Evolutionary conservation across 2,329 filamentous ascomycete species (phyloP).

Genomic region (Ceratocystis ficicola): DNA sequence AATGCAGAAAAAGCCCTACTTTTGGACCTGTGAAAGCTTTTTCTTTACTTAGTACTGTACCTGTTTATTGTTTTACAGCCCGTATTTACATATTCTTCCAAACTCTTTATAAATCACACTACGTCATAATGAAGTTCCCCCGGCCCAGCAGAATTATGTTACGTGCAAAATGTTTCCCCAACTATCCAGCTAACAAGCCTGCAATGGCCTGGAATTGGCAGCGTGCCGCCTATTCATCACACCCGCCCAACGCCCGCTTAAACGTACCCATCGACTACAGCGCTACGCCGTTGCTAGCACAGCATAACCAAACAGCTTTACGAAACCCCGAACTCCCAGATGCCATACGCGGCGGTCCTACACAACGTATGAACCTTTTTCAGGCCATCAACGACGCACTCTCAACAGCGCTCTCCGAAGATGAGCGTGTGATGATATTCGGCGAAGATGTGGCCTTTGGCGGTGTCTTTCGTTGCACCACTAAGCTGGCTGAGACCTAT

Average conservation of each 20-base stretch:
- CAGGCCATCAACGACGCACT: constrained; percentile 88
- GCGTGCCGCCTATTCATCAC: constrained; percentile 38
- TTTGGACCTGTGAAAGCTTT: neutral
- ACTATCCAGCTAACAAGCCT: neutral
- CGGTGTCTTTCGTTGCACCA: constrained; percentile 88
- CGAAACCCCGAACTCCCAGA: constrained; percentile 58
- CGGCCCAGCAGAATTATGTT: neutral
- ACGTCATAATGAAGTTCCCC: neutral
- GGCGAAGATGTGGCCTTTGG: constrained; percentile 96
- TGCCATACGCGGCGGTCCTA: constrained; percentile 53
- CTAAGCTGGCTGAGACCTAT: constrained; percentile 79
- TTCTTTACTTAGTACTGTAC: neutral
- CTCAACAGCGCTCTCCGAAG: constrained; percentile 64
- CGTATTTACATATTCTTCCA: neutral
- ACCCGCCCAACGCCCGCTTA: constrained; percentile 51
- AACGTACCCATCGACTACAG: constrained; percentile 84
- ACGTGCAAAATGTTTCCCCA: neutral
- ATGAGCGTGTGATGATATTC: constrained; percentile 81
- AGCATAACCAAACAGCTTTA: constrained; percentile 61
- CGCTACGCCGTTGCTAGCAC: constrained; percentile 66
- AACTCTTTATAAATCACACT: neutral
- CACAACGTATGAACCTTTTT: constrained; percentile 84
- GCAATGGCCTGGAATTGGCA: neutral
- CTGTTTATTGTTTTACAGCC: neutral
- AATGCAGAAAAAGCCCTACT: neutral